Evolutionary conservation across 352 stramenopile genomes (phyloP), one percentile per base, ranked within the genome.

Genomic region (Pythium utonaiense): DNA sequence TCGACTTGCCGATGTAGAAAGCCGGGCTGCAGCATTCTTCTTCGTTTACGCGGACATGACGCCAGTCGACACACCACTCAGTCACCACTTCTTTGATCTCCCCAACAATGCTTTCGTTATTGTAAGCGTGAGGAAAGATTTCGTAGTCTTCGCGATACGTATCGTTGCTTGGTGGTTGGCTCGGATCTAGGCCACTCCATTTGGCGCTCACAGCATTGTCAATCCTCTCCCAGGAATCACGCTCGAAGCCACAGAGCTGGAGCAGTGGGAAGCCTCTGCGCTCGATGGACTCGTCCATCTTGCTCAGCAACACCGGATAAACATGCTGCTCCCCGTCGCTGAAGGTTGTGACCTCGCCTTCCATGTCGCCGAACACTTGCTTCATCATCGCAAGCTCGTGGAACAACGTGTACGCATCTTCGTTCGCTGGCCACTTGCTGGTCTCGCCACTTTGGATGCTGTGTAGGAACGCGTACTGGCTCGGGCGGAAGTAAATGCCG

Each of bases 381-480:
- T 57, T 57, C 21, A 57, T 52, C 34, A 50, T 52, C 24, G 45
- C 45, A 12, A 52, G 24, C 22, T 52, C 45, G 45, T 34, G 27
- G 17, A 36, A 52, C 7, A 52, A 24, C 14, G 45, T 52, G 45
- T 14, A 52, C 3, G 45, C 24, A 22, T 33, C 45, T 52, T 52
- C 45, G 13, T 13, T 28, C 3, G 40, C 40, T 28, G 40, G 19
- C 40, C 40, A 47, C 7, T 3, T 19, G n/a, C n/a, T 27, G 6
- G 40, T 4, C 17, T 47, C 40, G 24, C 40, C 40, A 8, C 40
- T 25, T 13, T 47, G 40, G 1, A 47, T 47, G 1, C 40, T 17
- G 19, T 27, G 1, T 2, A 47, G 40, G 10, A 47, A 47, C 6
- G 6, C 19, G 19, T 47, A 47, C 40, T 47, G 40, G 8, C 40